These are phyloP conservation scores for Lentinula raphanica DNA, from an alignment of 768 basidiomycete genomes.

Conservation along the genomic window DNA sequence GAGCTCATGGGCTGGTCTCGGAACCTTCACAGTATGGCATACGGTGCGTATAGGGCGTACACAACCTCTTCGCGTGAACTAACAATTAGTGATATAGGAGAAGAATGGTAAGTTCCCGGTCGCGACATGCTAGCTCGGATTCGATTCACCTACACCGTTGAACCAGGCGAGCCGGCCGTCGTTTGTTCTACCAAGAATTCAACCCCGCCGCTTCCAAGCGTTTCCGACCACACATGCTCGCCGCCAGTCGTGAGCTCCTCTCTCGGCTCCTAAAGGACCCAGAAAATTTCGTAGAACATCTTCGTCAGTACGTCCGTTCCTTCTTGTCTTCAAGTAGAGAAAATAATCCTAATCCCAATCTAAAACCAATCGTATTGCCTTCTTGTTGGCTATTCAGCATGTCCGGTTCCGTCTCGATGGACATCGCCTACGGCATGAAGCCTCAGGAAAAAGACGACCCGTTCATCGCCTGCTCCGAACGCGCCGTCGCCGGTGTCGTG, in stretches of 20 bases:
- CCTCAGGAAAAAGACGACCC: conserved; percentile 19
- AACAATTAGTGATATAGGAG: conserved; percentile 3
- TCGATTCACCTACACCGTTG: too few relatives aligned
- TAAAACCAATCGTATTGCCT: too few relatives aligned
- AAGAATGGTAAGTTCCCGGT: conserved; percentile 11
- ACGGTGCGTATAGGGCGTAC: conserved; percentile 10
- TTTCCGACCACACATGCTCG: conserved; percentile 17
- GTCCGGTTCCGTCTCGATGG: conserved; percentile 17
- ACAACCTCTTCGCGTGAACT: not conserved
- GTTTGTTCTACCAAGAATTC: conserved; percentile 20
- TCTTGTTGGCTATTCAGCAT: conserved; percentile 10
- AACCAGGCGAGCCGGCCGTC: conserved; percentile 20
- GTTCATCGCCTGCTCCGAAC: conserved; percentile 14
- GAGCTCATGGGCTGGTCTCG: conserved; percentile 18
- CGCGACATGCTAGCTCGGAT: not conserved
- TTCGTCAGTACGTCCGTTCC: conserved; percentile 8
- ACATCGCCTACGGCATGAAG: conserved; percentile 22
- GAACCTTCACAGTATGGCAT: conserved; percentile 14
- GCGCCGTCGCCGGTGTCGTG: conserved; percentile 10
- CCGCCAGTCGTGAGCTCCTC: conserved; percentile 19
- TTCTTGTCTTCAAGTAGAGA: not conserved
- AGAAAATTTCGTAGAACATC: conserved; percentile 12
- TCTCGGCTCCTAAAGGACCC: conserved; percentile 15
- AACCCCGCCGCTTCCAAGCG: conserved; percentile 11
- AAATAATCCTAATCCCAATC: too few relatives aligned